Percentiles rank a stretch among this genome's conserved stretches.
Conservation (phyloP, 768 basidiomycete genomes). For the Obba rivulosa region DNA sequence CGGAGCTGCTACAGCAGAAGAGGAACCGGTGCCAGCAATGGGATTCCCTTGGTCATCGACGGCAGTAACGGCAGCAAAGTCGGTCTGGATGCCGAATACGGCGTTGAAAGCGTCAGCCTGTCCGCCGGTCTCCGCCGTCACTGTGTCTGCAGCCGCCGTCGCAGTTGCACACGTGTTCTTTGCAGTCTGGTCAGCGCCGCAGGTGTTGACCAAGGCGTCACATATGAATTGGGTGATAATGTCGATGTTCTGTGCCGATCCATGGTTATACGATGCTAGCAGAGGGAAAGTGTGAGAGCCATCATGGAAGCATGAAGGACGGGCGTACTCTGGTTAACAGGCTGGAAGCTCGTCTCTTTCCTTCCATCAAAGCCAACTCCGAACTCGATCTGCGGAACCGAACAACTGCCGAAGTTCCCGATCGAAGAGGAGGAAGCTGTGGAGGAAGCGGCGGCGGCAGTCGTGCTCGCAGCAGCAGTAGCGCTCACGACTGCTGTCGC, state of each 20-base stretch:
- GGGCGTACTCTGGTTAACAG: slow-evolving; percentile 37
- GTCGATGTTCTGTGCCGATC: slow-evolving; percentile 54
- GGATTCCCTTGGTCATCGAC: slow-evolving; percentile 42
- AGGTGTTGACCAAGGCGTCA: slow-evolving; percentile 47
- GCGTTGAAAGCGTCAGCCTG: slow-evolving; percentile 63
- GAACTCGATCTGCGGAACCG: slow-evolving; percentile 42
- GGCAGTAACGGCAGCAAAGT: slow-evolving; percentile 40
- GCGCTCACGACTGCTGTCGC: background rate
- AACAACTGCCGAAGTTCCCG: slow-evolving; percentile 8
- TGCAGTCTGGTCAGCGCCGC: slow-evolving; percentile 49
- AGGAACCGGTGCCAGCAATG: slow-evolving; percentile 22
- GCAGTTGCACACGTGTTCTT: slow-evolving; percentile 42
- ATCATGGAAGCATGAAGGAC: background rate
- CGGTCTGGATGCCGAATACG: slow-evolving; percentile 46
- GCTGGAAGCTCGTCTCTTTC: slow-evolving; percentile 50
- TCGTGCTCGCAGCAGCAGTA: background rate
- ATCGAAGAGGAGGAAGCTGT: slow-evolving; percentile 5
- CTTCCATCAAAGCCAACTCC: slow-evolving; percentile 49
- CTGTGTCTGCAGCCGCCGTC: slow-evolving; percentile 23
- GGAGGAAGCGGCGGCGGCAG: slow-evolving; percentile 1
- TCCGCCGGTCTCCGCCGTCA: slow-evolving; percentile 33
- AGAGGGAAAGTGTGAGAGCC: background rate
- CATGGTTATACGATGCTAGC: slow-evolving; percentile 45
- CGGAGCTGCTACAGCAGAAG: slow-evolving; percentile 37
- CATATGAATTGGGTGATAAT: slow-evolving; percentile 60